Conservation (phyloP, 345 rosid genomes). For the Citropsis articulata region DNA sequence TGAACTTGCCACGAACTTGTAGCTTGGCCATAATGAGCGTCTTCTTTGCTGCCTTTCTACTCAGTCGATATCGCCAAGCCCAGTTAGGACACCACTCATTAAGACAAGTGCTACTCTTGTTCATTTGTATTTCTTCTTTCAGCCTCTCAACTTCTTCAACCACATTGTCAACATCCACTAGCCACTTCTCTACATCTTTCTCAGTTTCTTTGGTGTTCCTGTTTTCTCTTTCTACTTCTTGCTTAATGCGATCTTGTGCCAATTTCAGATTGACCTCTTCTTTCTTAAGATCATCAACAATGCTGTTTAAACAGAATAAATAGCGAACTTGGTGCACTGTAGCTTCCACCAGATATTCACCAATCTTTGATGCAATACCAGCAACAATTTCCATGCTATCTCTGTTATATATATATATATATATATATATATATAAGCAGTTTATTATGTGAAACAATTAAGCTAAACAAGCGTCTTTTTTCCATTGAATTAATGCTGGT, state of each 20-base stretch:
- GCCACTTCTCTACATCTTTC: not conserved
- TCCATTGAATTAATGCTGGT: too few relatives aligned
- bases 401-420: too few relatives aligned
- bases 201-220: not conserved
- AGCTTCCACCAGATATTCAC: not conserved
- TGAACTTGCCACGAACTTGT: not conserved
- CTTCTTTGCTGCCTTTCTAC: not conserved
- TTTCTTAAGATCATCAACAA: not conserved
- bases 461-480: too few relatives aligned
- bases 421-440: not conserved
- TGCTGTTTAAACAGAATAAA: not conserved
- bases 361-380: not conserved
- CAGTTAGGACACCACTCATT: not conserved
- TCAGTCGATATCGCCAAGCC: not conserved
- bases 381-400: not conserved
- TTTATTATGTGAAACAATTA: not conserved
- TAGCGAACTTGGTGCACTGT: not conserved
- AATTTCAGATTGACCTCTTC: not conserved
- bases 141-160: not conserved
- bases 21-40: not conserved
- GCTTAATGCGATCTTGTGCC: too few relatives aligned
- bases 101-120: not conserved
- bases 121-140: not conserved
- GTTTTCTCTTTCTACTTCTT: not conserved
- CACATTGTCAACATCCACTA: not conserved